Percentiles rank a stretch among this genome's conserved stretches.
Evolutionary conservation across 768 basidiomycete genomes (phyloP).

Genomic region (Ephemerocybe angulata): DNA sequence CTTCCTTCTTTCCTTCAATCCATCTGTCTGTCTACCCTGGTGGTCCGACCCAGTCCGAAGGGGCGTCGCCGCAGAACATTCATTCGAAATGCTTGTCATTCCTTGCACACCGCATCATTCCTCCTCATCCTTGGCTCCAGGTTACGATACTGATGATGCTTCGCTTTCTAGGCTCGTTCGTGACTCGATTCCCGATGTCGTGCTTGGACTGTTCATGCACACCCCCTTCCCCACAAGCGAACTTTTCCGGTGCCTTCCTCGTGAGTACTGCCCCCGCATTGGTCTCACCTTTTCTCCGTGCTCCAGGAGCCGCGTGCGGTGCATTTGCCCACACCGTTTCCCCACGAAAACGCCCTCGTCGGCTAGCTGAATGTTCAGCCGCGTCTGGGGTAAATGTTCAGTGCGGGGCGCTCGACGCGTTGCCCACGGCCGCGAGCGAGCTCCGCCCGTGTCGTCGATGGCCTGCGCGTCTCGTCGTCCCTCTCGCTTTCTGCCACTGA

Average conservation of each 20-base stretch:
- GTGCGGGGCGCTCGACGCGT: neutral
- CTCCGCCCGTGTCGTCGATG: too few species aligned
- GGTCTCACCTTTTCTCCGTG: neutral
- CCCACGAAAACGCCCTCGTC: too few species aligned
- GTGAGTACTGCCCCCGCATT: conserved; percentile 42
- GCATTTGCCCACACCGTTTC: too few species aligned
- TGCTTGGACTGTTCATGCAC: conserved; percentile 92
- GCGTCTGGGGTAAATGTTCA: neutral
- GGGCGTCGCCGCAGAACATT: too few species aligned
- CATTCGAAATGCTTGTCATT: too few species aligned
- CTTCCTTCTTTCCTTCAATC: neutral
- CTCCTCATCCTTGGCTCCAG: too few species aligned
- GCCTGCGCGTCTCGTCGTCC: too few species aligned
- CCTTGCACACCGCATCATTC: too few species aligned
- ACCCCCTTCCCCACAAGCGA: conserved; percentile 97
- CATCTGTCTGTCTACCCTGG: neutral
- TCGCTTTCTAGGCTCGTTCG: conserved; percentile 56
- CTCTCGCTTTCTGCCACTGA: too few species aligned
- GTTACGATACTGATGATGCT: neutral
- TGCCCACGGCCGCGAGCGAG: neutral
- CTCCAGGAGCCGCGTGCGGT: neutral
- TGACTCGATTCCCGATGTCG: conserved; percentile 59
- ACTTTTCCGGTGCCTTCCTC: conserved; percentile 89
- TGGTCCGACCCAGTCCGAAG: too few species aligned
- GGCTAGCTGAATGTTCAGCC: too few species aligned